phyloP scores from a whole-genome alignment of 2,329 filamentous ascomycete genomes.

The Epichloe glyceriae region DNA sequence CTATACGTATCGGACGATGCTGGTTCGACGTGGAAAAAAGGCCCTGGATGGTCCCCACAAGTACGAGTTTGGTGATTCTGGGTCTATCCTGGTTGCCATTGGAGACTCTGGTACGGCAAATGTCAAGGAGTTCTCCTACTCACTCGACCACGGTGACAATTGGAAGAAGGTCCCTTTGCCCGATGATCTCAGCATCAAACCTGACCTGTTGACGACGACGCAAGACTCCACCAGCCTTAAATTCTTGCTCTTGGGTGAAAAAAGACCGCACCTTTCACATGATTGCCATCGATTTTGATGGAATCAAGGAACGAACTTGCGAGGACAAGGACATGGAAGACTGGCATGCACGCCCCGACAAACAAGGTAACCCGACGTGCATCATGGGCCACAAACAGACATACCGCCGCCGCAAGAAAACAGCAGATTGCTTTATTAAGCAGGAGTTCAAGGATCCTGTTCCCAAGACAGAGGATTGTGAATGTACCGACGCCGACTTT shows the following conservation, averaged over 20 bases:
- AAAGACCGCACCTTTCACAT: conserved; percentile 45
- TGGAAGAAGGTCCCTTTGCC: conserved; percentile 67
- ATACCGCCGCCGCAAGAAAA: conserved; percentile 72
- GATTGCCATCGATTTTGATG: conserved; percentile 72
- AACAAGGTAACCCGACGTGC: conserved; percentile 70
- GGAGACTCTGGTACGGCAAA: conserved; percentile 55
- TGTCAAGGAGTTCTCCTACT: conserved; percentile 53
- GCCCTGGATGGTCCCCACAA: conserved; percentile 73
- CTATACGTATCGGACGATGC: conserved; percentile 87
- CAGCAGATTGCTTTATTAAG: conserved; percentile 79
- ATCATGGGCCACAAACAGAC: conserved; percentile 94
- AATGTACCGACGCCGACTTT: conserved; percentile 74
- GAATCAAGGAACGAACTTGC: conserved; percentile 69
- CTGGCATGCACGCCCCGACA: conserved; percentile 75
- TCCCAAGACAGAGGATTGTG: conserved; percentile 59
- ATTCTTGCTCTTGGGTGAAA: conserved; percentile 63
- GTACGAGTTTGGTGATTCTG: conserved; percentile 92
- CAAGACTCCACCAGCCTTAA: conserved; percentile 88
- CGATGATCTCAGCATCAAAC: conserved; percentile 51
- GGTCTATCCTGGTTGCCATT: conserved; percentile 75
- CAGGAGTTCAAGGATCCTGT: conserved; percentile 70
- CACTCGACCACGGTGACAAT: conserved; percentile 74
- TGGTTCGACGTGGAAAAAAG: conserved; percentile 67
- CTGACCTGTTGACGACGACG: conserved; percentile 69
- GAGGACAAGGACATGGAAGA: conserved; percentile 66